Base-by-base conservation (phyloP, 805 yeast genomes). In the Metschnikowia orientalis region DNA sequence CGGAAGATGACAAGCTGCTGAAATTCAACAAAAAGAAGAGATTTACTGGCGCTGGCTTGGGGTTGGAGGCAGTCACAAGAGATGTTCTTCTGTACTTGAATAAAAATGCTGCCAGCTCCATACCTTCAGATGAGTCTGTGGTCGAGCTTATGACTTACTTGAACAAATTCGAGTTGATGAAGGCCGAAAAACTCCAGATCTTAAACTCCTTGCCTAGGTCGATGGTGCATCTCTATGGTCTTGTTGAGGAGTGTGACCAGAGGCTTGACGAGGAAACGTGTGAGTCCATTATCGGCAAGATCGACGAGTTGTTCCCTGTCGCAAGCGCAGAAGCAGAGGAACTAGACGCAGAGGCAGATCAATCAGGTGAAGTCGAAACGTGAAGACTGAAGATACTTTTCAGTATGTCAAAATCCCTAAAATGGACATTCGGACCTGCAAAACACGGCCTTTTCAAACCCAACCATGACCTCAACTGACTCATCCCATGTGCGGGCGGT, bases 221-320 rank as follows among this genome's bases (percentile, higher is more conserved):
- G 4, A 62, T 86, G 67, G 96, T 89, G 8, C 80, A 76, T 22
- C 65, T 90, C 32, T 87, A 78, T 53, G 71, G 92, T 0, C 62
- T 90, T 18, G 77, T 90, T 1, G 98, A 90, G 53, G 97, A 92
- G 53, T 90, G 95, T 57, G 98, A 90, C 46, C 78, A 76, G 41
- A 68, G 98, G 47, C 81, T 88, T 48, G 60, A 63, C n/a, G 85
- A 83, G 38, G 81, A 75, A 1, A 70, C 79, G 39, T 69, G 84
- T 30, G 73, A 77, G 28, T 61, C 64, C 3, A 71, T 90, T 2
- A 42, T 90, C 18, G 72, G 61, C 4, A 68, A 78, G 31, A 67
- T 86, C 12, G 49, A 59, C n/a, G 67, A 67, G 23, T 61, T 71
- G 35, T 74, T 77, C 52, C 85, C 83, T 2, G 49, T 63, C 8